Evolutionary conservation across 2,329 filamentous ascomycete species (phyloP), one percentile per base, ranked within the genome.

Genomic region (Ophiostoma piceae): DNA sequence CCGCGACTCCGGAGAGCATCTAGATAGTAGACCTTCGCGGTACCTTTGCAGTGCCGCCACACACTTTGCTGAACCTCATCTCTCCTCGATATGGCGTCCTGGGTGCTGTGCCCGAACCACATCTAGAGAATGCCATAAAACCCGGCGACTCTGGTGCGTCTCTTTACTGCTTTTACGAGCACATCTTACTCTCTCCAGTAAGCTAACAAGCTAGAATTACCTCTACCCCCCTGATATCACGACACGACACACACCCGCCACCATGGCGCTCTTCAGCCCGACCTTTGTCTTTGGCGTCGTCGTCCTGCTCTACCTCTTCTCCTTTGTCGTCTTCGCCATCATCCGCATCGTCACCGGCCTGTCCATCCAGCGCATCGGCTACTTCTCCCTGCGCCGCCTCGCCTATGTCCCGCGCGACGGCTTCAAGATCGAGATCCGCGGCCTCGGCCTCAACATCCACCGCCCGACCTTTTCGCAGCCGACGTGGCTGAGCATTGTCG

Each of bases 401-500:
- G 90, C 93, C 71, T 98, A 96, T 79, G 92, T 92, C 16, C 92
- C 92, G 37, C 89, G 86, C 79, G 92, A 97, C 85, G 95, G 95
- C 75, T 83, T 97, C 76, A 90, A 90, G 76, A 88, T 99, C 79
- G 92, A 97, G 79, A 89, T 99, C 70, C 89, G 95, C 67, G 92
- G 94, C 67, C 84, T 99, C 68, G 93, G 95, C 64, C 84, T 99
- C 75, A 90, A 92, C 70, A 80, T 98, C 73, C 95, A 99, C 80
- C 89, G 94, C 4, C 95, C 95, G 14, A 98, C 95, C 6, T 98
- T 99, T 80, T 92, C 94, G 66, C 93, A 98, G 78, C 95, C 95
- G 64, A 98, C 96, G 73, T 98, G 94, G 93, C 83, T 97, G 75
- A 98, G 94, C 78, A 84, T 99, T 67, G 91, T 95, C 9, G 81